A percentile compares a stretch with the other conserved stretches of the same genome.
Conservation (phyloP, 805 yeast genomes). For the Hanseniaspora thailandica region DNA sequence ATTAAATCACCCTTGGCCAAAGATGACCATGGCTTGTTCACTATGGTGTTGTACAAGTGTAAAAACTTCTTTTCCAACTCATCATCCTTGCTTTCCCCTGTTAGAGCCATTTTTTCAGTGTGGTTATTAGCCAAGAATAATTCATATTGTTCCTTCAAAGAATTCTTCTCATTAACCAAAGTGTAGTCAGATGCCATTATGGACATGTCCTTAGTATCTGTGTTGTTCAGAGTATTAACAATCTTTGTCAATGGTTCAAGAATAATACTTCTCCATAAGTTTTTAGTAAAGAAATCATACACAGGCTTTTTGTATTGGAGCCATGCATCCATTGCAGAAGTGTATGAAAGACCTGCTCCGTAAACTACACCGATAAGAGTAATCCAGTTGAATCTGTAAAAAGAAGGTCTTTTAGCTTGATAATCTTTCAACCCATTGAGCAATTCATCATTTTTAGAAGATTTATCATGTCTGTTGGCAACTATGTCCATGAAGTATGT, state of each 20-base stretch:
- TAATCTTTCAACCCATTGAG: background rate
- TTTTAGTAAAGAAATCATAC: constrained; percentile 7
- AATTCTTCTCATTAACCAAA: constrained; percentile 67
- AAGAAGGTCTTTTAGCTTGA: background rate
- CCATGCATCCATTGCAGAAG: background rate
- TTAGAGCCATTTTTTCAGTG: constrained; percentile 8
- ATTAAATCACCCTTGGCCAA: constrained; percentile 56
- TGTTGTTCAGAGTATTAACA: background rate
- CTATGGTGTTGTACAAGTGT: constrained; percentile 66
- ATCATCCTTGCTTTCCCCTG: constrained; percentile 31
- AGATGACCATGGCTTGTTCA: constrained; percentile 56
- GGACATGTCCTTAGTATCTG: constrained; percentile 8
- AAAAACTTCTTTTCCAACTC: constrained; percentile 50
- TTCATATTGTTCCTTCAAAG: constrained; percentile 63
- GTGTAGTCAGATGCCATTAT: constrained; percentile 23
- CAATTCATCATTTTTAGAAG: background rate
- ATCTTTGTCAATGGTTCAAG: constrained; percentile 8
- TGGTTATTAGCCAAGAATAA: constrained; percentile 33
- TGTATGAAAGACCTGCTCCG: background rate
- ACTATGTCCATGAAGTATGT: background rate
- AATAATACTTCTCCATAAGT: constrained; percentile 9
- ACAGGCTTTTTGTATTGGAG: background rate
- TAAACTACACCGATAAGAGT: constrained; percentile 1
- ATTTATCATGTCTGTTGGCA: background rate
- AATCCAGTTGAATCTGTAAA: constrained; percentile 7